Evolutionary conservation across 768 basidiomycete species (phyloP), one percentile per base, ranked within the genome.

Genomic region (Boletus edulis): DNA sequence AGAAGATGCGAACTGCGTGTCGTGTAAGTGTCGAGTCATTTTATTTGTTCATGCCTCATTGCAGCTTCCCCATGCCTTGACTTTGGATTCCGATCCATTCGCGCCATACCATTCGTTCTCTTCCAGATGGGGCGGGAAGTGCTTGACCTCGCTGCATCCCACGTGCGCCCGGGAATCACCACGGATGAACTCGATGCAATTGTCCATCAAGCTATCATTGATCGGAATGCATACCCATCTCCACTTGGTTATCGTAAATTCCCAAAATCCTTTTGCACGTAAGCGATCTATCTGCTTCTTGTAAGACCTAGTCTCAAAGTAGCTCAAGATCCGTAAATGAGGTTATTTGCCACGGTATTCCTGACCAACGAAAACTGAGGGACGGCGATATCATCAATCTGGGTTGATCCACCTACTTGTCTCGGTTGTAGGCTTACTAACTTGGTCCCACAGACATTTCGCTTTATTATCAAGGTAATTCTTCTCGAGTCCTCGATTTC

Each of bases 361-460:
- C 95, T 37, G 93, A 96, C 75, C 79, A 88, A 66, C 76, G 90
- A 58, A 87, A 84, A 64, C 72, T 94, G 60, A 80, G 80, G 63
- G 92, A 98, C 60, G 97, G 97, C 17, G 97, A 99, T 73, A 98
- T 98, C 61, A 77, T 98, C 69, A 99, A 99, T 73, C 84, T 99
- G 49, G 94, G 91, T 87, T 58, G 55, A 77, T 67, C 52, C 49
- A 39, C 55, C 49, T 40, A 53, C 35, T 40, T 50, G 37, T 49
- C 41, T 37, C 53, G 38, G 35, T 55, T 54, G 43, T 46, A 51
- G 54, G 44, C 37, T 58, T 58, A 46, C 65, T 67, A 49, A 66
- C 54, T 31, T 48, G 22, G 37, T 37, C 40, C 37, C 24, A 17
- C 59, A 92, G 94, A 96, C 66, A 81, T 96, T 37, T 79, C 88